Evolutionary conservation across 176 grass and related monocot genomes (phyloP).

Genomic region (Typha latifolia): DNA sequence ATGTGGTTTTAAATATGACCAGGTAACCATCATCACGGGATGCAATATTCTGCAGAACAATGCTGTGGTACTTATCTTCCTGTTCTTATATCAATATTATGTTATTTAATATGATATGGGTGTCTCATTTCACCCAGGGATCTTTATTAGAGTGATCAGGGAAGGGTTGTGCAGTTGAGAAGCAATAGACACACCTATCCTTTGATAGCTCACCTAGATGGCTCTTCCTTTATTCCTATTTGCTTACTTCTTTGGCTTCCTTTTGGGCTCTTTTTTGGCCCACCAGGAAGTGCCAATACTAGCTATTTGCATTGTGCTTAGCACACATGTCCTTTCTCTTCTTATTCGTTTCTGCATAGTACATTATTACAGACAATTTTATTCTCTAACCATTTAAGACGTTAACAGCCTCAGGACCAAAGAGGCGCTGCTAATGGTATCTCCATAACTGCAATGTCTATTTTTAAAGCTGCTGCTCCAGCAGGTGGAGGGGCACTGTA

Average conservation of each 20-base stretch:
- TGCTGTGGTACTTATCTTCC: slow-evolving; percentile 37
- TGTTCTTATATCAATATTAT: not conserved
- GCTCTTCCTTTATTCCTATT: no score
- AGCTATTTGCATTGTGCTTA: no score
- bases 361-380: not conserved
- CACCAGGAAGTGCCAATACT: no score
- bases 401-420: slow-evolving; percentile 52
- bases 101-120: no score
- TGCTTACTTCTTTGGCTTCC: no score
- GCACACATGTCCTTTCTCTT: not conserved
- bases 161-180: no score
- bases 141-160: no score
- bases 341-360: not conserved
- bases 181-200: no score
- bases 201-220: no score
- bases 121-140: no score
- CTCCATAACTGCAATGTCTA: slow-evolving; percentile 43
- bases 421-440: slow-evolving; percentile 62
- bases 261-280: no score
- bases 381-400: not conserved
- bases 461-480: slow-evolving; percentile 59
- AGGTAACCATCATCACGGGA: slow-evolving; percentile 40
- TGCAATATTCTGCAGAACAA: slow-evolving; percentile 53
- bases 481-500: slow-evolving; percentile 44
- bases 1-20: not conserved